Conservation (phyloP, 2,329 filamentous ascomycete genomes). For the Botryotinia convoluta region DNA sequence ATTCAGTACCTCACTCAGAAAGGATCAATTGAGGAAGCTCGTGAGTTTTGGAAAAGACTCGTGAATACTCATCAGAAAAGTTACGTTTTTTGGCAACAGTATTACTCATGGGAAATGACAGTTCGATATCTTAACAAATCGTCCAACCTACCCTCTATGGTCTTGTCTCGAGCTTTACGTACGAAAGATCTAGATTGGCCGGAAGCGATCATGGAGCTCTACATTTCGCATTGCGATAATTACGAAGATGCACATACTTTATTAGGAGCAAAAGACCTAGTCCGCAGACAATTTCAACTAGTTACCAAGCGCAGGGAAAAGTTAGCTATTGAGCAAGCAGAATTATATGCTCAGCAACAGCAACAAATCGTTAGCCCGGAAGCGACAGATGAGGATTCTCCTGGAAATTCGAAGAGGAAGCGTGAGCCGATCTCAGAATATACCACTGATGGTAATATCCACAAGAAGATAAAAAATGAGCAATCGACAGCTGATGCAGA, state of each 20-base stretch:
- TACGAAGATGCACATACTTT: constrained; percentile 78
- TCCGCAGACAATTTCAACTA: constrained; percentile 64
- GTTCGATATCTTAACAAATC: constrained; percentile 44
- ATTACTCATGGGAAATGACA: constrained; percentile 85
- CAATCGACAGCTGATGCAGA: constrained; percentile 40
- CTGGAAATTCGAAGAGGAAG: constrained; percentile 64
- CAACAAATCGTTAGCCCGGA: constrained; percentile 36
- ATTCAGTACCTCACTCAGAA: constrained; percentile 90
- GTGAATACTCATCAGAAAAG: constrained; percentile 67
- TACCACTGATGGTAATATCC: constrained; percentile 47
- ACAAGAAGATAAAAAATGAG: constrained; percentile 62
- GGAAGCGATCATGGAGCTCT: constrained; percentile 71
- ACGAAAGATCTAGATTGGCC: constrained; percentile 69
- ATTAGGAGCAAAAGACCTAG: constrained; percentile 69
- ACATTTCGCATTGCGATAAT: constrained; percentile 79
- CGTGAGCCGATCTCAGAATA: constrained; percentile 57
- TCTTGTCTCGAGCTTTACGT: constrained; percentile 69
- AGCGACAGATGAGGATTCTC: constrained; percentile 29
- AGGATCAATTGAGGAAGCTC: constrained; percentile 71
- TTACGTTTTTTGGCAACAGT: constrained; percentile 91
- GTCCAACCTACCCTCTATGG: constrained; percentile 71
- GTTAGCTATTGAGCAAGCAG: constrained; percentile 61
- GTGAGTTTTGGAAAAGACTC: constrained; percentile 73
- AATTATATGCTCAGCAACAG: constrained; percentile 46
- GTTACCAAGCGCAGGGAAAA: constrained; percentile 62